phyloP scores from a whole-genome alignment of 192 early-diverging fungal species.

The Tieghemiomyces parasiticus region DNA sequence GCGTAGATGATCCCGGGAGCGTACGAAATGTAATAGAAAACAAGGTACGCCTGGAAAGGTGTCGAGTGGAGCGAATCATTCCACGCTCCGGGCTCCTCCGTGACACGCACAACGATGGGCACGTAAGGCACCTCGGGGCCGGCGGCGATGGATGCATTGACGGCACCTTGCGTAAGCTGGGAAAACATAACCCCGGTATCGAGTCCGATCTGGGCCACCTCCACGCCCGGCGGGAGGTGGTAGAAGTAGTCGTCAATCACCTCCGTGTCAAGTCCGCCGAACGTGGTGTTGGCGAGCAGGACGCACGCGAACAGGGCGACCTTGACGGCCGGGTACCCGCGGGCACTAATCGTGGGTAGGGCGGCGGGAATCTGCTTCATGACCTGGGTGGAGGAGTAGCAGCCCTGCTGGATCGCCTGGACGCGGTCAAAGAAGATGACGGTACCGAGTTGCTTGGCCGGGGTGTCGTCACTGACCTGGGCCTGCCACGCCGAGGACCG shows the following conservation, averaged over 20 bases:
- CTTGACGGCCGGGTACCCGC: slow-evolving; percentile 5
- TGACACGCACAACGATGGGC: slow-evolving; percentile 1
- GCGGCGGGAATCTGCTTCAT: slow-evolving; percentile 4
- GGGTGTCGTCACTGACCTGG: not conserved
- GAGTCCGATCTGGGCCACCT: slow-evolving; percentile 3
- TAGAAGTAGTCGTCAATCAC: slow-evolving; percentile 11
- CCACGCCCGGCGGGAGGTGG: not conserved
- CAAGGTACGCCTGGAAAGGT: not conserved
- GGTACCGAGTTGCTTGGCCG: not conserved
- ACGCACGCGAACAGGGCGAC: slow-evolving; percentile 4
- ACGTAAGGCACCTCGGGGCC: not conserved
- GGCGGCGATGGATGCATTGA: not conserved
- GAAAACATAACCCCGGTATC: slow-evolving; percentile 4
- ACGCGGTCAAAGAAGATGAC: slow-evolving; percentile 6
- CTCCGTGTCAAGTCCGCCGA: slow-evolving; percentile 3
- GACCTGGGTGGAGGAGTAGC: slow-evolving; percentile 1
- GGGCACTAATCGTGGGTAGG: not conserved
- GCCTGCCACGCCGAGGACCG: not conserved
- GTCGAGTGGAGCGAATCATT: slow-evolving; percentile 1
- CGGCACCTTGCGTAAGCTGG: not conserved
- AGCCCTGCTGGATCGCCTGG: not conserved
- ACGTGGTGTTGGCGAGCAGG: not conserved
- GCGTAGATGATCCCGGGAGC: slow-evolving; percentile 7
- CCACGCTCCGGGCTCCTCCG: slow-evolving; percentile 1
- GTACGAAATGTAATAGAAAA: slow-evolving; percentile 3